phyloP scores from a whole-genome alignment of 257 asterid genomes.

The Ilex aquifolium region DNA sequence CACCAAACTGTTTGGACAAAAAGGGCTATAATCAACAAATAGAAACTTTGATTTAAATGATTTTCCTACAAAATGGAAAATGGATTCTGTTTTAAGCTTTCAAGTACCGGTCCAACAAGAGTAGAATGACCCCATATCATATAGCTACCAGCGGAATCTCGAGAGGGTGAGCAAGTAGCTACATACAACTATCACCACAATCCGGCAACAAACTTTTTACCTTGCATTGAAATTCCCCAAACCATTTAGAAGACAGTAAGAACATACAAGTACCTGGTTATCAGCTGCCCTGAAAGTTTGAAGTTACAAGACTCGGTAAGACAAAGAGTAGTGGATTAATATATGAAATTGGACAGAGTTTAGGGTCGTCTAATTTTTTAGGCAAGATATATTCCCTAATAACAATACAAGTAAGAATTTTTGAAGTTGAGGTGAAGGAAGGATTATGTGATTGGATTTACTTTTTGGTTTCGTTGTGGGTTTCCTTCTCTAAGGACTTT shows the following conservation, averaged over 20 bases:
- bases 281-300: constrained; percentile 35
- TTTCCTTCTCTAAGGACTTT: no score
- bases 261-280: constrained; percentile 26
- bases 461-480: no score
- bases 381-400: no score
- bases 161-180: constrained; percentile 46
- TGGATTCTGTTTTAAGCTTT: neutral
- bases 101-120: constrained; percentile 35
- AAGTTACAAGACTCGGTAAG: no score
- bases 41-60: neutral
- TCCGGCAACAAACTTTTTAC: neutral
- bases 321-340: no score
- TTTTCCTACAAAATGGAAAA: no score
- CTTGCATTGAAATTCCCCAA: neutral
- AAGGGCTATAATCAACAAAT: neutral
- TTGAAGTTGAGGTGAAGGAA: no score
- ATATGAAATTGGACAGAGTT: no score
- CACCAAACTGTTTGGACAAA: constrained; percentile 31
- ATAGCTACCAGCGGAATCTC: constrained; percentile 35
- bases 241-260: no score
- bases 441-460: no score
- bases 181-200: constrained; percentile 23
- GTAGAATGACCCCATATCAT: constrained; percentile 39
- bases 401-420: no score
- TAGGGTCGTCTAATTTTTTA: no score